Evolutionary conservation across 768 basidiomycete genomes (phyloP), one percentile per base, ranked within the genome.

Genomic region (Baorangia bicolor): DNA sequence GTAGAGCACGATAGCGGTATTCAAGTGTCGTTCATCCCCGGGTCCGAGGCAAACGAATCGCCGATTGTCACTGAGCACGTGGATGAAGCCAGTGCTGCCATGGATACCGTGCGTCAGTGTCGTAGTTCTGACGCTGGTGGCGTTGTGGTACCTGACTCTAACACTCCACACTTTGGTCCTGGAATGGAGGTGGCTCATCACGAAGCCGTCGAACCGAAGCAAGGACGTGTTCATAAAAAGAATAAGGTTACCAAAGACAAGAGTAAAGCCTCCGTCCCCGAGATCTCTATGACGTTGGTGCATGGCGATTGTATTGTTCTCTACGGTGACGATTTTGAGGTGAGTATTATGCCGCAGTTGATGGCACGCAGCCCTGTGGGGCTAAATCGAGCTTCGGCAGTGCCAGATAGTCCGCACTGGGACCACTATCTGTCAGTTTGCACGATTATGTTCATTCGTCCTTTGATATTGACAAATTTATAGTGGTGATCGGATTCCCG

Each of bases 271-370:
- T 39, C 56, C 13, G 39, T 47, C 9, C 63, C 63, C 14, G 50
- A 61, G 42, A 63, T 71, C 21, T 63, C 69, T 18, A 35, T 75
- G 50, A 75, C 71, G 20, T 62, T 77, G 37, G 69, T 75, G 9
- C 76, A 78, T 52, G 75, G 77, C 0, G 76, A 78, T 62, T 64
- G 69, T 47, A 58, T 73, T 2, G 43, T 77, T 37, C 64, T 77
- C 7, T 59, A 9, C 3, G 76, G 77, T 11, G 76, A 73, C 49
- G 73, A 72, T 41, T 77, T 75, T 50, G 74, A 77, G 67, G 76
- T 76, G 64, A 73, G 57, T 72, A 65, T 48, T n/a, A 34, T 35
- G 16, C 48, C 31, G 14, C 25, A 3, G n/a, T 44, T 7, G 20
- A 34, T 48, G 18, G 2, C n/a, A 41, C 25, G 4, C 33, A 13